Evolutionary conservation across 768 basidiomycete species (phyloP), one percentile per base, ranked within the genome.

Genomic region (Lactarius quietus): DNA sequence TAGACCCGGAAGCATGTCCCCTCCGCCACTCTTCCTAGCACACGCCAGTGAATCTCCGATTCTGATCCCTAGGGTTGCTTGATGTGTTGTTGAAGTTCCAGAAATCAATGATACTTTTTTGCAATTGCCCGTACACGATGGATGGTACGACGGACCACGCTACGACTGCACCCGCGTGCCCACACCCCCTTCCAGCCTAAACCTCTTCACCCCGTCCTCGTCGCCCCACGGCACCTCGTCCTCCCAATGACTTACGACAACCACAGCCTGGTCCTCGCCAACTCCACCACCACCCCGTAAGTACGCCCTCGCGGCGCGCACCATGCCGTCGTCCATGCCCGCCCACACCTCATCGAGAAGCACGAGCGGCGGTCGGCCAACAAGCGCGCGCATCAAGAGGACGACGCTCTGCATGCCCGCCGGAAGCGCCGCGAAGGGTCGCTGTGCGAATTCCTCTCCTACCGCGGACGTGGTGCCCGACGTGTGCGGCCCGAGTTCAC

Each of bases 321-420:
- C 85, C 86, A 93, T 92, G 6, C 74, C 76, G 52, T 85, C 87
- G 68, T 92, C 92, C 92, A 98, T 95, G 29, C 95, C 95, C 28
- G 90, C 87, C 85, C 92, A 95, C 10, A 88, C 91, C 73, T 99
- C 96, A 72, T 99, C 96, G 45, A 98, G 77, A 12, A 98, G 79
- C 8, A 98, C 80, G 38, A 99, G 73, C 61, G 82, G 83, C 3
- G 92, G 90, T 17, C 80, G 77, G 17, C 84, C 84, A 10, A 95
- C 93, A 38, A 97, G 78, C 31, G 95, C 92, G 20, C 95, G 85
- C 83, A 95, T 86, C 51, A 98, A 81, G 41, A 98, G 77, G 23
- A 93, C 85, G 53, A 95, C 75, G 53, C 87, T 83, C 76, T 96
- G 95, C 72, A 91, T 90, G 0, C 87, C 89, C 0, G 84, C 80